phyloP scores from a whole-genome alignment of 169 alveolate species.

The Babesia sp. region DNA sequence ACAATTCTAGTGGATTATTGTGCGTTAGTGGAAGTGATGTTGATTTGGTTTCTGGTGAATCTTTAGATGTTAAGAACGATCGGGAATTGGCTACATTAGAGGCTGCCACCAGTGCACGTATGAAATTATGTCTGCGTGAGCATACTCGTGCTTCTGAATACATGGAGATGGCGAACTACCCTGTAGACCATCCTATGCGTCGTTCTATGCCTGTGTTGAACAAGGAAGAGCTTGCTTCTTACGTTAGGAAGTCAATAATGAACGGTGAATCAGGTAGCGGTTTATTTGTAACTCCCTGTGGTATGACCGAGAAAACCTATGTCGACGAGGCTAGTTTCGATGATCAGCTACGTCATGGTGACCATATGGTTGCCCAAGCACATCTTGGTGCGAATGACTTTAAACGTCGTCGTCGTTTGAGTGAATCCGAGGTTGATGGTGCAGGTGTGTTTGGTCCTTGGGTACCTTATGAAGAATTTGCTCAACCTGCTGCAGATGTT shows the following conservation, averaged over 20 bases:
- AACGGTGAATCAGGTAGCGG: constrained; percentile 40
- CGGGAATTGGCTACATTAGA: background rate
- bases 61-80: background rate
- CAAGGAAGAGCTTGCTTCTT: constrained; percentile 5
- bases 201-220: background rate
- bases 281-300: constrained; percentile 46
- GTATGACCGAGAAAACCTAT: constrained; percentile 61
- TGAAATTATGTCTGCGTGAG: constrained; percentile 20
- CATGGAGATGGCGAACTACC: constrained; percentile 53
- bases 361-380: constrained; percentile 23
- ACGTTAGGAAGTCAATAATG: background rate
- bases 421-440: constrained; percentile 21
- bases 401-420: constrained; percentile 33
- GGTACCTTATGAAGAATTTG: constrained; percentile 61
- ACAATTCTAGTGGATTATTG: constrained; percentile 19
- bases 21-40: constrained; percentile 11
- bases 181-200: constrained; percentile 58
- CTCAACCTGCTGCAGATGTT: constrained; percentile 35
- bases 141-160: constrained; percentile 39
- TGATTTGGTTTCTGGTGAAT: background rate
- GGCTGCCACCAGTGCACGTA: background rate
- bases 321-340: constrained; percentile 50
- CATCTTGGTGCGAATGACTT: constrained; percentile 7
- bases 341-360: constrained; percentile 28
- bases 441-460: constrained; percentile 64